Percentiles rank a stretch among this genome's conserved stretches.
Evolutionary conservation across 192 early-diverging fungal species (phyloP).

Genomic region (Coemansia sp.): DNA sequence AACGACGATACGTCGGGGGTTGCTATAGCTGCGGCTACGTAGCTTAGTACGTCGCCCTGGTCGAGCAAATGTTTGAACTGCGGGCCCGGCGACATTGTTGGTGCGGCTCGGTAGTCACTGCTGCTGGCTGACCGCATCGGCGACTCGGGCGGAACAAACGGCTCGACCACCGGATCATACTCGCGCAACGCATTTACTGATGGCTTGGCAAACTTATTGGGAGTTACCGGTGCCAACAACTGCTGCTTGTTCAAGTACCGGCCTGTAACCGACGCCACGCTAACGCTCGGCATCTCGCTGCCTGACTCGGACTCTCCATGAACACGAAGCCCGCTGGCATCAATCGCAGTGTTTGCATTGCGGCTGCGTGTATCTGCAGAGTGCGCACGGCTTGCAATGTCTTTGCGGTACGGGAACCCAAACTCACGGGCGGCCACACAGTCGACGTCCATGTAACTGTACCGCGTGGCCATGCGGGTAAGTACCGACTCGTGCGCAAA

Average conservation of each 20-base stretch:
- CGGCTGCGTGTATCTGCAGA: neutral
- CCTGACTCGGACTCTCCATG: neutral
- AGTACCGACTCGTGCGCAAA: conserved; percentile 68
- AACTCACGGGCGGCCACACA: conserved; percentile 74
- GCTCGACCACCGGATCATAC: conserved; percentile 38
- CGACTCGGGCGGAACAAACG: conserved; percentile 9
- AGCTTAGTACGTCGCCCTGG: conserved; percentile 49
- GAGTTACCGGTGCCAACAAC: conserved; percentile 31
- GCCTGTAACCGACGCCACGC: conserved; percentile 40
- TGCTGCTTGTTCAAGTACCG: conserved; percentile 33
- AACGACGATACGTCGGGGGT: conserved; percentile 24
- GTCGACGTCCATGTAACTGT: conserved; percentile 75
- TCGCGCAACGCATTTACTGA: conserved; percentile 17
- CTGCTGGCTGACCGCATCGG: conserved; percentile 6
- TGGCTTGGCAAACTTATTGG: conserved; percentile 31
- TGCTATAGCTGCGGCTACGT: conserved; percentile 33
- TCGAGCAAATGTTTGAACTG: conserved; percentile 26
- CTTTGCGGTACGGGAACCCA: conserved; percentile 58
- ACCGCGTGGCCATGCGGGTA: conserved; percentile 66
- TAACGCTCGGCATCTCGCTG: conserved; percentile 14
- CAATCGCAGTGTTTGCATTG: neutral
- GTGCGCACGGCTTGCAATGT: neutral
- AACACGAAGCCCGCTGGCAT: neutral
- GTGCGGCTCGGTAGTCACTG: neutral
- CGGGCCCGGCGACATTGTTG: conserved; percentile 1